Conservation (phyloP, 805 yeast genomes). For the Yarrowia alimentaria region DNA sequence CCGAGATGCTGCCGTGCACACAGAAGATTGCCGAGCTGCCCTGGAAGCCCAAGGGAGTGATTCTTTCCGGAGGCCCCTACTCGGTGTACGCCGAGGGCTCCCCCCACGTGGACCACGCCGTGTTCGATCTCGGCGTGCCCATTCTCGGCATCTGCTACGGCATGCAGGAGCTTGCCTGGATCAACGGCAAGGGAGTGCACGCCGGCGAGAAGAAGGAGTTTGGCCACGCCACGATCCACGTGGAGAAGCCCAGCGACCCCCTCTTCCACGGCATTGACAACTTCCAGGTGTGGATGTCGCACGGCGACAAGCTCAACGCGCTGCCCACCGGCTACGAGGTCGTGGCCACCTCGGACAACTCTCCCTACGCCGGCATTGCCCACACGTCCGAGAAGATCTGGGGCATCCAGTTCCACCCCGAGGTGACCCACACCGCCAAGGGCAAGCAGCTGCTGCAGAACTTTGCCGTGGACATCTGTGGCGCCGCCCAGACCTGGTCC, state of each 20-base stretch:
- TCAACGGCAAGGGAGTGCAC: slow-evolving; percentile 83
- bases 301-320: slow-evolving; percentile 91
- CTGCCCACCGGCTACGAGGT: slow-evolving; percentile 86
- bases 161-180: slow-evolving; percentile 99
- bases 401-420: slow-evolving; percentile 99
- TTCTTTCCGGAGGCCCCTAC: slow-evolving; percentile 96
- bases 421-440: slow-evolving; percentile 91
- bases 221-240: slow-evolving; percentile 90
- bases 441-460: slow-evolving; percentile 86
- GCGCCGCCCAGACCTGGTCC: slow-evolving; percentile 88
- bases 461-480: slow-evolving; percentile 89
- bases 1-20: slow-evolving; percentile 99
- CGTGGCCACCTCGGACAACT: slow-evolving; percentile 88
- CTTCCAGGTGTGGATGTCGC: slow-evolving; percentile 99
- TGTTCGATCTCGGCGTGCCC: slow-evolving; percentile 88
- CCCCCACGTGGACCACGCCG: slow-evolving; percentile 95
- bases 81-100: slow-evolving; percentile 94
- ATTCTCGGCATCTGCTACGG: slow-evolving; percentile 98
- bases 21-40: slow-evolving; percentile 89
- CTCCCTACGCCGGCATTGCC: slow-evolving; percentile 92
- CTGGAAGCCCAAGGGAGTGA: slow-evolving; percentile 96
- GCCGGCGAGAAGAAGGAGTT: slow-evolving; percentile 96
- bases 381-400: slow-evolving; percentile 69
- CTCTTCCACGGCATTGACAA: slow-evolving; percentile 87
- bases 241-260: slow-evolving; percentile 62